Evolutionary conservation across 1,139 yeast species (phyloP).

Genomic region (Debaryomyces udenii): DNA sequence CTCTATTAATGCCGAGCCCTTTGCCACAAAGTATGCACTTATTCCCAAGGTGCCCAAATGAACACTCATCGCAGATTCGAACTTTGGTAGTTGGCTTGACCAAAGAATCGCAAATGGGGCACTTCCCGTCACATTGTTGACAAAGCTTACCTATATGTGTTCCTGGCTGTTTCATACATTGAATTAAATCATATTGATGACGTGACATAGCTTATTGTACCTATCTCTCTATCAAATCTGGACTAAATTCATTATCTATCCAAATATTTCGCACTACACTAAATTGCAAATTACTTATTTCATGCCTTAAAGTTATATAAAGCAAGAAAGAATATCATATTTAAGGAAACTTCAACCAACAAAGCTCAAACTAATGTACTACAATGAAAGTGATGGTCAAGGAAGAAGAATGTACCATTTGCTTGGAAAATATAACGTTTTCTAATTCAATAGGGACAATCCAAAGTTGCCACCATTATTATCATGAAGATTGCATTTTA

Average conservation of each 20-base stretch:
- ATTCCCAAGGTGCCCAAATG: conserved; percentile 65
- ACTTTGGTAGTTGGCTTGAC: conserved; percentile 78
- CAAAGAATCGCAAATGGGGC: conserved; percentile 88
- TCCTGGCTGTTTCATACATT: conserved; percentile 89
- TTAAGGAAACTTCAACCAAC: no score
- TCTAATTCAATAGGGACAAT: conserved; percentile 36
- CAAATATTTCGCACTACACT: conserved; percentile 7
- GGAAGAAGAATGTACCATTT: conserved; percentile 51
- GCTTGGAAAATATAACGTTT: conserved; percentile 42
- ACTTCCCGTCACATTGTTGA: conserved; percentile 85
- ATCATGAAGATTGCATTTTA: conserved; percentile 49
- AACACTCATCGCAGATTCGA: conserved; percentile 82
- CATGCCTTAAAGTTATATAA: no score
- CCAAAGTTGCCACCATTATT: conserved; percentile 43
- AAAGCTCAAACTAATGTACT: no score
- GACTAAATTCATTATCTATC: neutral
- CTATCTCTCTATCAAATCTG: neutral
- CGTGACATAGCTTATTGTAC: conserved; percentile 64
- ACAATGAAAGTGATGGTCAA: neutral
- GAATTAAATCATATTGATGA: conserved; percentile 84
- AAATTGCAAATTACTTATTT: conserved; percentile 6
- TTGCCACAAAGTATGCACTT: conserved; percentile 79
- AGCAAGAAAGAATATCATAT: no score
- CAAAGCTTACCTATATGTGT: conserved; percentile 70
- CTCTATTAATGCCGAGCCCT: conserved; percentile 45